phyloP scores from a whole-genome alignment of 495 filamentous ascomycete species.

The Neurospora tetrasperma region DNA sequence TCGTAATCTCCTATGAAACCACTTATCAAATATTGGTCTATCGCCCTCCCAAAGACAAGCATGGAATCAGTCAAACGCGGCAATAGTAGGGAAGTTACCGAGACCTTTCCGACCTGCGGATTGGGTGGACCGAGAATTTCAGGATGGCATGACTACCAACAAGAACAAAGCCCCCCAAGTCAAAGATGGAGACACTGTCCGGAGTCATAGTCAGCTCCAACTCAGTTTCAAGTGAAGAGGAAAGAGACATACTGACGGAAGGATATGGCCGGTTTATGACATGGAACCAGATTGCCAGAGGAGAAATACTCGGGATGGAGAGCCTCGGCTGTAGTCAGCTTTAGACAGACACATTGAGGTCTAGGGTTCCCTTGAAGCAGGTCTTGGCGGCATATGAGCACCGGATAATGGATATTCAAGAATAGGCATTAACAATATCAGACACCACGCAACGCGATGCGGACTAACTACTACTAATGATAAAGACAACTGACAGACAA shows the following conservation, averaged over 20 bases:
- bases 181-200: background rate
- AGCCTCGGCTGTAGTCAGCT: background rate
- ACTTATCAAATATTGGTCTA: background rate
- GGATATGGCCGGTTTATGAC: background rate
- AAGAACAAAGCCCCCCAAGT: background rate
- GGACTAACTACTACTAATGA: background rate
- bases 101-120: background rate
- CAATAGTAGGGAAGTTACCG: background rate
- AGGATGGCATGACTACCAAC: background rate
- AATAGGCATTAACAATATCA: background rate
- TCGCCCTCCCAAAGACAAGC: background rate
- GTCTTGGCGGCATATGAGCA: background rate
- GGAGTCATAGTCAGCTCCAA: background rate
- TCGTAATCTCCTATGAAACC: background rate
- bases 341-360: background rate
- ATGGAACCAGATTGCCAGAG: background rate
- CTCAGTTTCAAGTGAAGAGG: background rate
- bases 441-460: background rate
- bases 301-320: background rate
- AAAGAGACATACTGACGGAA: background rate
- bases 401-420: background rate
- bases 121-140: background rate
- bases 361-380: background rate
- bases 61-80: no score
- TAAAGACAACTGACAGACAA: background rate